Evolutionary conservation across 345 rosid species (phyloP).

Genomic region (Aquilaria yunnanensis): DNA sequence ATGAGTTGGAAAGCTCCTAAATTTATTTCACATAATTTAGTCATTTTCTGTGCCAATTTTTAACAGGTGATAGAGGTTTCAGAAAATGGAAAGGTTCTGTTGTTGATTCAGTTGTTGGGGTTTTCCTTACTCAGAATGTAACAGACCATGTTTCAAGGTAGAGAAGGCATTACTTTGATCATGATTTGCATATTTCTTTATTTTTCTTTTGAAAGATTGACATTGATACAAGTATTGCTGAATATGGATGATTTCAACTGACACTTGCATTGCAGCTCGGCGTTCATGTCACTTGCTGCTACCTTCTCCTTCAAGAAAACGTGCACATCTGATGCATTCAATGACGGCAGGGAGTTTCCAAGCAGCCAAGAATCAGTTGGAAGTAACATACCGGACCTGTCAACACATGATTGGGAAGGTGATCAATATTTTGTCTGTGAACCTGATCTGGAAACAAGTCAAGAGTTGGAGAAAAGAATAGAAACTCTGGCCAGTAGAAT

Average conservation of each 20-base stretch:
- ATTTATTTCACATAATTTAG: not conserved
- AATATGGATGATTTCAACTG: not conserved
- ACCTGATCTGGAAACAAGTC: constrained; percentile 13
- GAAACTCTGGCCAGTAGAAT: not conserved
- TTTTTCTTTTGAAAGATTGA: not conserved
- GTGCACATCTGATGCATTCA: not conserved
- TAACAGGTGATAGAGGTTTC: constrained; percentile 47
- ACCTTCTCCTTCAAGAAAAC: constrained; percentile 28
- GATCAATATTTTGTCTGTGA: constrained; percentile 20
- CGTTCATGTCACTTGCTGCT: constrained; percentile 45
- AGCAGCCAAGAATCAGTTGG: not conserved
- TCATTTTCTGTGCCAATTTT: not conserved
- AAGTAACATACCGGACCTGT: not conserved
- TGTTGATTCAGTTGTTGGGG: constrained; percentile 64
- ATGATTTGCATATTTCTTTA: not conserved
- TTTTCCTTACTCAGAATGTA: constrained; percentile 59
- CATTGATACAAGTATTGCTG: not conserved
- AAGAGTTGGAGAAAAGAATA: not conserved
- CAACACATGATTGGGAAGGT: constrained; percentile 6
- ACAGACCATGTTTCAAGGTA: constrained; percentile 56
- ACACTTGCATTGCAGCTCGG: constrained; percentile 27
- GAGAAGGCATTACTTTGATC: not conserved
- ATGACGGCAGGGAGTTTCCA: not conserved
- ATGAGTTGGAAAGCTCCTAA: too few species aligned
- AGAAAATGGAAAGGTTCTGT: constrained; percentile 63